These are phyloP conservation scores for Metschnikowia picachoensis DNA, from an alignment of 805 yeast species.

Conservation along the genomic window DNA sequence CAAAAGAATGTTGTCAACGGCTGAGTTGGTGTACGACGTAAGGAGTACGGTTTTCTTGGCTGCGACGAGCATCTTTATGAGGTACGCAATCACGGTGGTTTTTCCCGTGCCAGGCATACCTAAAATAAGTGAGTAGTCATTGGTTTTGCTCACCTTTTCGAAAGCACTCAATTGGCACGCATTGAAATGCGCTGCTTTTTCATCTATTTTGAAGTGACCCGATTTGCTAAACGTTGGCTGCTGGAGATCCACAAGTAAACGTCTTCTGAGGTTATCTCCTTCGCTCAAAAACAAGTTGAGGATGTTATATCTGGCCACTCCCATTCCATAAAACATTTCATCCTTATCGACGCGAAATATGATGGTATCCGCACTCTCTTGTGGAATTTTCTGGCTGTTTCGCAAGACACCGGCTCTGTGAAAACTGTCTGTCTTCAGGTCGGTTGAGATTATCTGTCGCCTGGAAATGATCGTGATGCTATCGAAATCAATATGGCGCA, in stretches of 20 bases:
- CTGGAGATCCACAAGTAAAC: conserved; percentile 50
- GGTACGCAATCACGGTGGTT: conserved; percentile 80
- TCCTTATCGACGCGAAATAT: conserved; percentile 74
- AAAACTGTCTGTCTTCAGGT: conserved; percentile 40
- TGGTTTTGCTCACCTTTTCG: conserved; percentile 54
- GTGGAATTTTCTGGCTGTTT: conserved; percentile 7
- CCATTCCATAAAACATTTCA: conserved; percentile 69
- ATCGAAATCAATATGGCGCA: conserved; percentile 42
- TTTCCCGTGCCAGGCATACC: conserved; percentile 99
- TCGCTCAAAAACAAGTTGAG: conserved; percentile 57
- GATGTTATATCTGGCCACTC: conserved; percentile 72
- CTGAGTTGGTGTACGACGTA: conserved; percentile 90
- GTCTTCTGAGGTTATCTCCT: conserved; percentile 45
- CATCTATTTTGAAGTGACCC: conserved; percentile 21
- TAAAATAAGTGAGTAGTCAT: conserved; percentile 75
- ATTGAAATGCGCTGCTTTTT: conserved; percentile 43
- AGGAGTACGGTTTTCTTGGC: conserved; percentile 66
- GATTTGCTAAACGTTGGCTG: conserved; percentile 39
- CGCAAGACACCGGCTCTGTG: conserved; percentile 18
- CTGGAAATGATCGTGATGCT: conserved; percentile 48
- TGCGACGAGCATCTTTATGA: conserved; percentile 58
- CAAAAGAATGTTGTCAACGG: conserved; percentile 86
- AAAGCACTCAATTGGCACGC: conserved; percentile 70
- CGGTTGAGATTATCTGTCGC: conserved; percentile 48
- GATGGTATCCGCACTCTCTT: conserved; percentile 4